A percentile compares a stretch with the other conserved stretches of the same genome.
phyloP scores from a whole-genome alignment of 208 protist genomes.

The Trypanosoma conorhini region DNA sequence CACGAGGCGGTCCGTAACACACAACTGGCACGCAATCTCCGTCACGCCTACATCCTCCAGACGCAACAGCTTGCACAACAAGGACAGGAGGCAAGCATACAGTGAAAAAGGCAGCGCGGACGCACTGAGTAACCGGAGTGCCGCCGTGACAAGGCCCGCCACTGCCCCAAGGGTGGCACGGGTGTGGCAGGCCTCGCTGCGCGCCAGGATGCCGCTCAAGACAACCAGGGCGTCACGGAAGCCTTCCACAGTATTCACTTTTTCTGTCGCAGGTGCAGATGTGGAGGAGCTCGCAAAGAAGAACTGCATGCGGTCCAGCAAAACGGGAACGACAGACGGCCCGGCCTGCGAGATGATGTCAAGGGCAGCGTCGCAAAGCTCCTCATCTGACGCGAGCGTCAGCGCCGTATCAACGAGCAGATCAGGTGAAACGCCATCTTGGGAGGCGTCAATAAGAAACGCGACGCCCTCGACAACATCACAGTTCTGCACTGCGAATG shows the following conservation, averaged over 20 bases:
- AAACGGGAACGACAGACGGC: not conserved
- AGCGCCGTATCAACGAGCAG: conserved; percentile 14
- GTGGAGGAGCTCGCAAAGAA: not conserved
- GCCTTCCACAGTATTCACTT: not conserved
- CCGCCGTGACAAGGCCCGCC: not conserved
- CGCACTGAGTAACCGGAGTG: not conserved
- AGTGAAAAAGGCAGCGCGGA: conserved; percentile 2
- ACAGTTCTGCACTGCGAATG: not conserved
- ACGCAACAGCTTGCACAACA: not conserved
- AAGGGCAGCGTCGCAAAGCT: not conserved
- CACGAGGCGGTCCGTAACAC: conserved; percentile 3
- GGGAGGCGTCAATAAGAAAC: conserved; percentile 1
- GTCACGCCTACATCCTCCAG: not conserved
- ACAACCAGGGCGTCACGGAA: not conserved
- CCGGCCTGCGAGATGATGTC: not conserved
- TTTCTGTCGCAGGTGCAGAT: not conserved
- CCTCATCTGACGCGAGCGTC: not conserved
- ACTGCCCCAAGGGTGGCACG: not conserved
- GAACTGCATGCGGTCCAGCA: conserved; percentile 1
- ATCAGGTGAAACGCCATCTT: conserved; percentile 3
- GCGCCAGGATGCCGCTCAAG: not conserved
- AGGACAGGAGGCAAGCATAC: conserved; percentile 3
- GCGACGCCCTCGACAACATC: conserved; percentile 19
- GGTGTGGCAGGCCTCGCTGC: not conserved
- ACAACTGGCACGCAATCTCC: not conserved